Percentiles rank a stretch among this genome's conserved stretches.
Conservation (phyloP, 108 stramenopile species). For the Thalassiosira profunda region DNA sequence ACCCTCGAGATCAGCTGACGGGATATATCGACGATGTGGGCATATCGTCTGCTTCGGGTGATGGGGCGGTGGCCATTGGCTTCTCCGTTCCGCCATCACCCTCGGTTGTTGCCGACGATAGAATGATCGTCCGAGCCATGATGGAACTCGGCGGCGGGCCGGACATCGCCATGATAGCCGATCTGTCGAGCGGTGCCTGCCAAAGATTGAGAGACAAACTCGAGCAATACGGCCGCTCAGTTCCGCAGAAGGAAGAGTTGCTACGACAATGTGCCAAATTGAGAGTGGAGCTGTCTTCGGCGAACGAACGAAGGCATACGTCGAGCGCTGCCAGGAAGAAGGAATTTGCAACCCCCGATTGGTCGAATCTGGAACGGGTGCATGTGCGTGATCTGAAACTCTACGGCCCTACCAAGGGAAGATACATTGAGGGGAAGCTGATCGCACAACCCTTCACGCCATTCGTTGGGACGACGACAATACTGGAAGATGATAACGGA, state of each 20-base stretch:
- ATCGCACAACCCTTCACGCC: constrained; percentile 29
- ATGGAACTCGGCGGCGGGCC: too few relatives aligned
- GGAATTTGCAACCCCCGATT: constrained; percentile 12
- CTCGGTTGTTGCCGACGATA: too few relatives aligned
- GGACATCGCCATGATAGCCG: background rate
- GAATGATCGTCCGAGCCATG: too few relatives aligned
- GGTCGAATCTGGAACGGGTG: constrained; percentile 6
- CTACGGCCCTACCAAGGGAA: constrained; percentile 13
- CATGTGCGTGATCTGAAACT: constrained; percentile 20
- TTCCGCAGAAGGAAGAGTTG: background rate
- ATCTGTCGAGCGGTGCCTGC: constrained; percentile 7
- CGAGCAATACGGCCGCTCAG: background rate
- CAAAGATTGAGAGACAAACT: background rate
- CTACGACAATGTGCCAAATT: constrained; percentile 3
- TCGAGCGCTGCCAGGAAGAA: too few relatives aligned
- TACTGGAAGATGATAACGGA: constrained; percentile 23
- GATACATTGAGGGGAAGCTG: constrained; percentile 26
- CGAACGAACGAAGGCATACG: background rate
- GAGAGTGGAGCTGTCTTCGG: background rate
- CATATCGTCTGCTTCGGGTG: background rate
- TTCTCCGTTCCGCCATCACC: too few relatives aligned
- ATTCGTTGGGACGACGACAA: constrained; percentile 33
- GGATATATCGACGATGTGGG: background rate
- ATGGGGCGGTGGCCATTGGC: background rate
- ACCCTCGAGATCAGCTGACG: background rate